Evolutionary conservation across 768 basidiomycete genomes (phyloP), one percentile per base, ranked within the genome.

Genomic region (Phallus indusiatus): DNA sequence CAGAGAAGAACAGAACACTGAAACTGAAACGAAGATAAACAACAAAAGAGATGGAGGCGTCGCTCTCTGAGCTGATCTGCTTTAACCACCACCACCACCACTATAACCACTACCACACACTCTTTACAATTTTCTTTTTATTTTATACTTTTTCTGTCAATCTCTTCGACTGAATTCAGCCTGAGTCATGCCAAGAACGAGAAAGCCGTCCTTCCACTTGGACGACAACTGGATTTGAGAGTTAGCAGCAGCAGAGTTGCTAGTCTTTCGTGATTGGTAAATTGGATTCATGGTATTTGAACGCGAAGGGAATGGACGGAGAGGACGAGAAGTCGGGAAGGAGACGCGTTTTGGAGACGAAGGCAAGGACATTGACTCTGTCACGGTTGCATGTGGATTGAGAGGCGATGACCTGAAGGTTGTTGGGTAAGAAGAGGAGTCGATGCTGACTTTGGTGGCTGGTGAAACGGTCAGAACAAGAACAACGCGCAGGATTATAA

Each of bases 151-250:
- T 21, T 22, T 28, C 20, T 14, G 46, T 47, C 46, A 61, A 22
- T 58, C 61, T n/a, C 46, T 35, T 20, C 61, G 55, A 70, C 87
- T 80, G 69, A 93, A 78, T 69, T 93, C 90, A 8, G 82, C 88
- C 69, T 90, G 90, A 0, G 90, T 90, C 59, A 93, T 78, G 71
- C 91, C 80, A 55, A 93, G 81, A 61, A 86, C 75, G 65, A 90
- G 92, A 56, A 70, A 67, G 42, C 80, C 81, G 52, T 76, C 75
- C 69, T 81, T 79, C 71, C 81, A 82, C 68, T 86, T 83, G 66
- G 82, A 77, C 24, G 90, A 88, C 10, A 88, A 86, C 68, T 89
- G 80, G 60, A 93, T 90, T 18, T 33, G 47, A 22, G 20, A 35
- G n/a, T 21, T 28, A n/a, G 18, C 48, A 21, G 21, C 18, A n/a